Evolutionary conservation across 139 green algal species (phyloP), one percentile per base, ranked within the genome.

Genomic region (Chlorella sorokiniana): DNA sequence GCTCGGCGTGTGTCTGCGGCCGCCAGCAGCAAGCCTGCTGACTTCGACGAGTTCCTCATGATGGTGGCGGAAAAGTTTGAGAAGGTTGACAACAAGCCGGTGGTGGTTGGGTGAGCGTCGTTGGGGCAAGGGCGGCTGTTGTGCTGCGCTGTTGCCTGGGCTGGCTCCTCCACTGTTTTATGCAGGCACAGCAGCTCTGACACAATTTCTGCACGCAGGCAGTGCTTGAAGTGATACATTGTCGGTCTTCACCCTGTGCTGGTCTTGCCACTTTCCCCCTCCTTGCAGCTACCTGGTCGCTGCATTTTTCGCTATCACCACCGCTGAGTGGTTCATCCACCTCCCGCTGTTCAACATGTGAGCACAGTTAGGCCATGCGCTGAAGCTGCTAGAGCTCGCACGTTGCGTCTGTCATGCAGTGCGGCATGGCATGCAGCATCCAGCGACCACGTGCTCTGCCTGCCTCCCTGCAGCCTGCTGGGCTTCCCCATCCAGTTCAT

Each of bases 301-400:
- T 18, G 91, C 85, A 6, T 42, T 93, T 0, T 20, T 69, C 4
- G 88, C 88, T 3, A 84, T 93, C 63, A 82, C 91, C 42, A 81
- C 86, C 31, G 81, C 88, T 5, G 91, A 94, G 81, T 93, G 86
- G 89, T 78, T 94, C 22, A 93, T 95, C 67, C 91, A 95, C 78
- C 79, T 95, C 51, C 91, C 91, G 2, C 83, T 82, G 3, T 88
- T 95, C 59, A 83, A 94, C 79, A 22, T 94, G 63, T 73, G 38
- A 73, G 63, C 2, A 4, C 63, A 69, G n/a, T 16, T 6, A n/a
- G 11, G 63, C 33, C 10, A 8, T 69, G 62, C 31, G 29, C 14
- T 69, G n/a, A 31, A 3, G 23, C n/a, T 31, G 23, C 29, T 41
- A 38, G 61, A 18, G 61, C 61, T 29, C 31, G 31, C 61, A 40